phyloP scores from a whole-genome alignment of 139 green algal species.

The Picochlorum costavermella region DNA sequence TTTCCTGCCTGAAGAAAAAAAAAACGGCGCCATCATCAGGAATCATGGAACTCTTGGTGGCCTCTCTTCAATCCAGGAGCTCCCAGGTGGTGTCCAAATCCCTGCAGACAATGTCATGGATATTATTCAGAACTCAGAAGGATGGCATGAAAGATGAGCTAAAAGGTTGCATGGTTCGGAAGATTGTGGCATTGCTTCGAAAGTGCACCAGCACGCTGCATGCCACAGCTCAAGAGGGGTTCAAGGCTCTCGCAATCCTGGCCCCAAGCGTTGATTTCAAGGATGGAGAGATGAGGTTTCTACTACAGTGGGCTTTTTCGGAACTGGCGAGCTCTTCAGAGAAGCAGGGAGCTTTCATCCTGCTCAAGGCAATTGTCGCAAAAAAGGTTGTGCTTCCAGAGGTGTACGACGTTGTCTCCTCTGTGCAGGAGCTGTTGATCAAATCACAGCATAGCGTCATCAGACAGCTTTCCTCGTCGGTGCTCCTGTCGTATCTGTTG shows the following conservation, averaged over 20 bases:
- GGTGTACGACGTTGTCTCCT: slow-evolving; percentile 85
- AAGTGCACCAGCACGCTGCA: slow-evolving; percentile 37
- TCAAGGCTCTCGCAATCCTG: slow-evolving; percentile 73
- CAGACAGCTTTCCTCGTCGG: slow-evolving; percentile 42
- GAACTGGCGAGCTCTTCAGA: slow-evolving; percentile 52
- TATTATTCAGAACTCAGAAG: slow-evolving; percentile 38
- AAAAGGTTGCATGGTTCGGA: background rate
- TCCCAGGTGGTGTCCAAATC: slow-evolving; percentile 34
- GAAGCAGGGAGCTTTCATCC: slow-evolving; percentile 47
- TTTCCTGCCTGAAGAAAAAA: slow-evolving; percentile 30
- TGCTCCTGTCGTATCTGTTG: slow-evolving; percentile 86
- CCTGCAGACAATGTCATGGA: slow-evolving; percentile 43
- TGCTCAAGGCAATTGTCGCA: slow-evolving; percentile 68
- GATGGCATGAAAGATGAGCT: slow-evolving; percentile 29
- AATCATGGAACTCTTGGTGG: slow-evolving; percentile 11
- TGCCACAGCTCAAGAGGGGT: slow-evolving; percentile 56
- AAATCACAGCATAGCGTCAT: slow-evolving; percentile 34
- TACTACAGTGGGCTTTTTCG: slow-evolving; percentile 65
- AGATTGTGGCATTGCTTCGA: slow-evolving; percentile 47
- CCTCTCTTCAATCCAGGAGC: slow-evolving; percentile 42
- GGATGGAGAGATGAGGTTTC: slow-evolving; percentile 60
- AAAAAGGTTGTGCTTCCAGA: slow-evolving; percentile 74
- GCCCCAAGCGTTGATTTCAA: slow-evolving; percentile 28
- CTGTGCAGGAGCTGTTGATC: slow-evolving; percentile 49
- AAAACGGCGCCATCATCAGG: too few relatives aligned